Evolutionary conservation across 352 stramenopile species (phyloP).

Genomic region (Aphanomyces invadans): DNA sequence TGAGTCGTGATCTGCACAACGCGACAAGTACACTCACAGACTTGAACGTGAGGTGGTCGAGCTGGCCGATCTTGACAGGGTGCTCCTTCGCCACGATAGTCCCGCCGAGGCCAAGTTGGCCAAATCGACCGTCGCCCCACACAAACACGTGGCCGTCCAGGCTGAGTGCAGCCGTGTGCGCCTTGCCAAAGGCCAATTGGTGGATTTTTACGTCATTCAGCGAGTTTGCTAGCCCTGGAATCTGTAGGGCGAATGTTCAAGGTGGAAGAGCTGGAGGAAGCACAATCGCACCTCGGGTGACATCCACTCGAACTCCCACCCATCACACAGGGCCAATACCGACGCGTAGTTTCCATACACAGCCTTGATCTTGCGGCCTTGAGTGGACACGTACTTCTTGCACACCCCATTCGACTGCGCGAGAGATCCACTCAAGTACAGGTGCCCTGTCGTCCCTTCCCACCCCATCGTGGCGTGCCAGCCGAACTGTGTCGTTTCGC

Average conservation of each 20-base stretch:
- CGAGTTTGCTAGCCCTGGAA: constrained; percentile 18
- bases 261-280: not conserved
- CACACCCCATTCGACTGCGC: not conserved
- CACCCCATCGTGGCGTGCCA: constrained; percentile 3
- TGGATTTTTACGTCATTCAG: constrained; percentile 43
- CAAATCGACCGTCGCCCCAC: constrained; percentile 39
- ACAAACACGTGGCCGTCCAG: constrained; percentile 59
- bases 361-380: constrained; percentile 41
- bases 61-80: constrained; percentile 18
- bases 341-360: constrained; percentile 42
- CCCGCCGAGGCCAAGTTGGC: constrained; percentile 39
- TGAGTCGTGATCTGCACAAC: constrained; percentile 25
- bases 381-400: not conserved
- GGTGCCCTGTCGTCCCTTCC: constrained; percentile 19
- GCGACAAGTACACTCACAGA: constrained; percentile 6
- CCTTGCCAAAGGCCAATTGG: constrained; percentile 42
- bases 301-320: constrained; percentile 47
- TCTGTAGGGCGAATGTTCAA: not conserved
- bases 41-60: not conserved
- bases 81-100: constrained; percentile 10
- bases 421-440: constrained; percentile 7
- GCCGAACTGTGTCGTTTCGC: not conserved
- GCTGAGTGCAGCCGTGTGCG: constrained; percentile 49
- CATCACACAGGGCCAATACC: constrained; percentile 46
- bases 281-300: not conserved